Percentiles rank a stretch among this genome's conserved stretches.
These are phyloP conservation scores for Xylaria sp. DNA, from an alignment of 2,329 filamentous ascomycete genomes.

Conservation along the genomic window DNA sequence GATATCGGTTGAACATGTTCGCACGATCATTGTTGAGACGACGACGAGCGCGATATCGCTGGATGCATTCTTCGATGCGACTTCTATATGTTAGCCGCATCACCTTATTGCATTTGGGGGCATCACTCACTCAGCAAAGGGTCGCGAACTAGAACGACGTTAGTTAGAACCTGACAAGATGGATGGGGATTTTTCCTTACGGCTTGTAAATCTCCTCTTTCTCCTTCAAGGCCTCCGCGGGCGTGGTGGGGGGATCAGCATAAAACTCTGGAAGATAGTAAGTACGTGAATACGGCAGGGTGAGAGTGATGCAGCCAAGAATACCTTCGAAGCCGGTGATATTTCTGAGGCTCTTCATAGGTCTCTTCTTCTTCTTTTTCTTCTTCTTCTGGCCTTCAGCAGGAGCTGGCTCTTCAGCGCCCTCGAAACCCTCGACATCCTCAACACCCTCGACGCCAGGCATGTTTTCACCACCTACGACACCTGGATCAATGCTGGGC, in stretches of 20 bases:
- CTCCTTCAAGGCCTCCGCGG: slow-evolving; percentile 60
- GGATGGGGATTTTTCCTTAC: slow-evolving; percentile 39
- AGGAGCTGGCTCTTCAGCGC: neutral
- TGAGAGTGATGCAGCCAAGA: slow-evolving; percentile 6
- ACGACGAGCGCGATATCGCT: slow-evolving; percentile 71
- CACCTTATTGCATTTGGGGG: neutral
- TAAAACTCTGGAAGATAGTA: slow-evolving; percentile 54
- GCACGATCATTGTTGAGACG: slow-evolving; percentile 61
- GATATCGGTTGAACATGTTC: slow-evolving; percentile 70
- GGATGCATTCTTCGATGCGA: slow-evolving; percentile 79
- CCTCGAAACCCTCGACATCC: neutral
- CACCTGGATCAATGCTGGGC: neutral
- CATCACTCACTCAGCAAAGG: slow-evolving; percentile 52
- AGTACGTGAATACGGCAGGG: neutral
- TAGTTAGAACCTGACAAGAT: slow-evolving; percentile 1
- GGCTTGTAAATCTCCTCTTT: slow-evolving; percentile 57
- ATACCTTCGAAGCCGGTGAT: slow-evolving; percentile 66
- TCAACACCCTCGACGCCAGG: neutral
- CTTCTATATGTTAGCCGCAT: slow-evolving; percentile 36
- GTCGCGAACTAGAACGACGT: slow-evolving; percentile 37
- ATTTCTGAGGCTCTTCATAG: slow-evolving; percentile 39
- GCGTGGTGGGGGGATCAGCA: slow-evolving; percentile 72
- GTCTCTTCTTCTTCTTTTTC: slow-evolving; percentile 24
- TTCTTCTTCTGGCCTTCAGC: slow-evolving; percentile 1
- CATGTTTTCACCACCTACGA: neutral